Evolutionary conservation across 208 protist genomes (phyloP).

Genomic region (Sergeia podlipaevii): DNA sequence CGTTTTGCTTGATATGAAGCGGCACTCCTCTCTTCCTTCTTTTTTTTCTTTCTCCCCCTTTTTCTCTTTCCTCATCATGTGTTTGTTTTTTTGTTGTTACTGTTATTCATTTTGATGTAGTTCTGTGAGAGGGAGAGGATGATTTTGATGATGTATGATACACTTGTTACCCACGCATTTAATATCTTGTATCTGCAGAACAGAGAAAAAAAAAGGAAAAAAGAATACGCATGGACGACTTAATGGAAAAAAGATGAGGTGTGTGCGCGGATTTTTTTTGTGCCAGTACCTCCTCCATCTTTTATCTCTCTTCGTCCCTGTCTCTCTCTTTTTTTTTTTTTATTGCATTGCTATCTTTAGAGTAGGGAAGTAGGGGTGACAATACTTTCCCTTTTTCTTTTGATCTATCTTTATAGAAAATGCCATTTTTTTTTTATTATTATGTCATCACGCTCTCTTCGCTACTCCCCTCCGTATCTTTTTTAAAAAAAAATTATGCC

Average conservation of each 20-base stretch:
- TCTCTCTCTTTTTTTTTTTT: constrained; percentile 21
- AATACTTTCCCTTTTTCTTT: no score
- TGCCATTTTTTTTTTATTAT: not conserved
- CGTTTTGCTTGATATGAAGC: no score
- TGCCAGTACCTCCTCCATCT: no score
- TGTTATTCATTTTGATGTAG: no score
- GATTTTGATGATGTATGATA: no score
- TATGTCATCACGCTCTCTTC: not conserved
- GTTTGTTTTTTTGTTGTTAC: not conserved
- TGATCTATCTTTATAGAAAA: constrained; percentile 1
- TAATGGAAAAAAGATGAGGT: no score
- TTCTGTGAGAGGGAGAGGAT: no score
- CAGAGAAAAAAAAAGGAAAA: no score
- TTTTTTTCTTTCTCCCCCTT: not conserved
- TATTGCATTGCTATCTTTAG: not conserved
- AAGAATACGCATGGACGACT: no score
- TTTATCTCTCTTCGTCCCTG: constrained; percentile 8
- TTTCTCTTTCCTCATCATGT: constrained; percentile 6
- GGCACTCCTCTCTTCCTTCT: not conserved
- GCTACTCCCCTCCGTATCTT: not conserved
- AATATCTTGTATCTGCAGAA: no score
- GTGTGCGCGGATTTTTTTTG: no score
- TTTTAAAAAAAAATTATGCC: constrained; percentile 1
- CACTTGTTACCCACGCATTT: no score
- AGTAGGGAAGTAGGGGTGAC: not conserved